Evolutionary conservation across 2,329 filamentous ascomycete species (phyloP).

Genomic region (Alternaria rosae): DNA sequence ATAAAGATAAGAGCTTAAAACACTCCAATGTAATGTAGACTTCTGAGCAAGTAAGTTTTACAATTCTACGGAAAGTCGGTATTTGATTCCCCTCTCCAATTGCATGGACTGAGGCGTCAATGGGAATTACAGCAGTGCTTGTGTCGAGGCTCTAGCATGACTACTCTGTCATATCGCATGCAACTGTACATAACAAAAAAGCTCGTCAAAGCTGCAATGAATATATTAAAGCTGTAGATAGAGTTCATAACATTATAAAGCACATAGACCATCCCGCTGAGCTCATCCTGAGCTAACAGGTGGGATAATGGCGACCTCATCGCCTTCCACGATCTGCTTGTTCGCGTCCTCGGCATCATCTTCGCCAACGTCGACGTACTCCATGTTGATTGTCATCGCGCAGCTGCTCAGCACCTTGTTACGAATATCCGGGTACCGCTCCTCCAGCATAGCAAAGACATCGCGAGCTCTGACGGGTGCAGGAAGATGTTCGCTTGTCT

Average conservation of each 20-base stretch:
- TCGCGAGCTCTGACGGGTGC: slow-evolving; percentile 70
- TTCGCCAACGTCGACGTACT: slow-evolving; percentile 77
- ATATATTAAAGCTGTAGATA: neutral
- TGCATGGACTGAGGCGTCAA: neutral
- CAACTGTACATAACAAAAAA: neutral
- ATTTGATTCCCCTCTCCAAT: neutral
- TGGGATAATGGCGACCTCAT: slow-evolving; percentile 87
- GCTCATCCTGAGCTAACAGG: slow-evolving; percentile 78
- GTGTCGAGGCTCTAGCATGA: neutral
- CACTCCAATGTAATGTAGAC: neutral
- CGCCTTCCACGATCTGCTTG: slow-evolving; percentile 70
- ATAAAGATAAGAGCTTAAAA: neutral
- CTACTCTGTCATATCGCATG: neutral
- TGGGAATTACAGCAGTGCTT: neutral
- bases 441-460: slow-evolving; percentile 73
- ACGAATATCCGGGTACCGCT: slow-evolving; percentile 73
- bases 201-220: neutral
- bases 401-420: slow-evolving; percentile 74
- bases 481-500: slow-evolving; percentile 68
- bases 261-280: neutral
- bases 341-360: slow-evolving; percentile 55
- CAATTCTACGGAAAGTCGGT: neutral
- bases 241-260: neutral
- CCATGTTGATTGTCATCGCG: slow-evolving; percentile 79
- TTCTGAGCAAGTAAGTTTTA: neutral